These are phyloP conservation scores for Fusarium sp. DNA, from an alignment of 2,329 filamentous ascomycete species.

Conservation along the genomic window DNA sequence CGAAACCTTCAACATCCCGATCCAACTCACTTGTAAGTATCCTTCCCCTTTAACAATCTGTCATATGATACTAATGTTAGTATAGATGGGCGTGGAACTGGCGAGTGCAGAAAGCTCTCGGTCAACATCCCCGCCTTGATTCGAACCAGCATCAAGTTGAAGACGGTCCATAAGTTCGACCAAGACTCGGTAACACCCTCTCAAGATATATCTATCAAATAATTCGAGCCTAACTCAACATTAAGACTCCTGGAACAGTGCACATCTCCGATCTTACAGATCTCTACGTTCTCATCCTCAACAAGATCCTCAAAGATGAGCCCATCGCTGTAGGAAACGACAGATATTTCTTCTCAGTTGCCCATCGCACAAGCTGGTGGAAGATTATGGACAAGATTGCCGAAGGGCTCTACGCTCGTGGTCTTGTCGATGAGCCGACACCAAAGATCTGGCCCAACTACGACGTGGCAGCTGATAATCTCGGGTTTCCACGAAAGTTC, in stretches of 20 bases:
- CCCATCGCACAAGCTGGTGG: constrained; percentile 48
- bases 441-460: constrained; percentile 47
- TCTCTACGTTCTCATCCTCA: constrained; percentile 47
- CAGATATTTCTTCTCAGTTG: constrained; percentile 51
- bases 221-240: background rate
- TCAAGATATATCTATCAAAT: too few relatives aligned
- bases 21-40: constrained; percentile 48
- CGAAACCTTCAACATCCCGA: constrained; percentile 45
- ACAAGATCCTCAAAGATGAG: constrained; percentile 46
- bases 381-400: constrained; percentile 47
- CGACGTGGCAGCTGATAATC: constrained; percentile 47
- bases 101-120: constrained; percentile 50
- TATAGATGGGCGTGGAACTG: constrained; percentile 51
- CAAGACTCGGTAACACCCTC: constrained; percentile 42
- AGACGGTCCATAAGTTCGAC: constrained; percentile 50
- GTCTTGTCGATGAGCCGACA: constrained; percentile 44
- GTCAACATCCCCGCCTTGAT: constrained; percentile 48
- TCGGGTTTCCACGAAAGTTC: constrained; percentile 46
- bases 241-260: constrained; percentile 40
- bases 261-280: constrained; percentile 50
- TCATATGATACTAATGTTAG: background rate
- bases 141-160: constrained; percentile 46
- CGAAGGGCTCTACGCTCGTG: constrained; percentile 42
- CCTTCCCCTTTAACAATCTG: background rate
- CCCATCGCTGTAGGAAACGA: constrained; percentile 45